Evolutionary conservation across 495 filamentous ascomycete genomes (phyloP).

Genomic region (Tuber brumale): DNA sequence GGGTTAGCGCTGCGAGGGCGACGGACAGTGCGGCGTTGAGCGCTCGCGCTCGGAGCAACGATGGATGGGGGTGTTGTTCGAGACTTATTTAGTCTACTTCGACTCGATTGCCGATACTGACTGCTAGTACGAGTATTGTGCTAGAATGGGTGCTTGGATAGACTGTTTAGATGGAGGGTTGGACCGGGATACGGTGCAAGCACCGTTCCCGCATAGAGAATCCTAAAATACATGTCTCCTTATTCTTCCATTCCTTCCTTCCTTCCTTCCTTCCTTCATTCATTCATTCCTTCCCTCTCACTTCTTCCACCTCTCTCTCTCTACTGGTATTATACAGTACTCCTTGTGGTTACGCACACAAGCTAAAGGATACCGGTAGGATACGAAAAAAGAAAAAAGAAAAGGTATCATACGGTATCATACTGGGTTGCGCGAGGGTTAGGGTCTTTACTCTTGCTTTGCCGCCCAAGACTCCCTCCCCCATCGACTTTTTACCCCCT

Average conservation of each 20-base stretch:
- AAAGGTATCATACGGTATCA: too few relatives aligned
- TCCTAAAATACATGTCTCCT: not conserved
- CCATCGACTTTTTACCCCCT: too few relatives aligned
- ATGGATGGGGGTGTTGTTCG: slow-evolving; percentile 7
- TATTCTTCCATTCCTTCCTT: slow-evolving; percentile 1
- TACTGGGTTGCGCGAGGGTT: not conserved
- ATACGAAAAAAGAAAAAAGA: not conserved
- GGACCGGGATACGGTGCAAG: not conserved
- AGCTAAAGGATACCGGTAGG: too few relatives aligned
- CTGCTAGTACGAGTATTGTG: too few relatives aligned
- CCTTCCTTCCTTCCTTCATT: not conserved
- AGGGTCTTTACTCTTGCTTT: not conserved
- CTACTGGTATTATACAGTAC: not conserved
- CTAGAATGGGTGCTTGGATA: not conserved
- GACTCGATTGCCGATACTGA: slow-evolving; percentile 16
- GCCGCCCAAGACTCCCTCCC: not conserved
- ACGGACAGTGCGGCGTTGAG: not conserved
- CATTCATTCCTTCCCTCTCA: not conserved
- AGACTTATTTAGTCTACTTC: slow-evolving; percentile 1
- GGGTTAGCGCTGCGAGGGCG: not conserved
- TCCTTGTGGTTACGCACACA: not conserved
- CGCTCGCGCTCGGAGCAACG: too few relatives aligned
- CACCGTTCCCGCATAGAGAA: slow-evolving; percentile 4
- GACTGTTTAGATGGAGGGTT: not conserved
- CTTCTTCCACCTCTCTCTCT: not conserved